Conservation (phyloP, 2,329 filamentous ascomycete species). For the Sporothrix brasiliensis region DNA sequence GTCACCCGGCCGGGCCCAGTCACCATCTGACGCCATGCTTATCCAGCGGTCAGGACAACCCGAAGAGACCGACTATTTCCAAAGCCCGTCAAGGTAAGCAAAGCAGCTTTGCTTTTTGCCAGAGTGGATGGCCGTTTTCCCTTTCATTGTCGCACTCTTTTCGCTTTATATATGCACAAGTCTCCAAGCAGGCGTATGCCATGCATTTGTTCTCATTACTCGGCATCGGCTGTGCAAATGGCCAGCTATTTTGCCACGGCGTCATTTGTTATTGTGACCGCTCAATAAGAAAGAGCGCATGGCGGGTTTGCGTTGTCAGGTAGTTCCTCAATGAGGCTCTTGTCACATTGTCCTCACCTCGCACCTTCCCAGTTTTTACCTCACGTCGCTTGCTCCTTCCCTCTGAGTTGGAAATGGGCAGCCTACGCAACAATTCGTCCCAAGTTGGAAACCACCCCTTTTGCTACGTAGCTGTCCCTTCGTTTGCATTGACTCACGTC, state of each 20-base stretch:
- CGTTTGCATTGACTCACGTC: slow-evolving; percentile 21
- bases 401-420: slow-evolving; percentile 1
- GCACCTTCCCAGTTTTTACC: background rate
- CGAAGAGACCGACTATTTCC: background rate
- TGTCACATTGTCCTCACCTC: slow-evolving; percentile 15
- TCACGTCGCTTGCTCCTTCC: slow-evolving; percentile 9
- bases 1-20: slow-evolving; percentile 29
- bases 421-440: slow-evolving; percentile 26
- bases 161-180: background rate
- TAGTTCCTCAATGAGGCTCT: slow-evolving; percentile 1
- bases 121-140: background rate
- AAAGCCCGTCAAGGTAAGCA: slow-evolving; percentile 12
- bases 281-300: background rate
- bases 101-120: background rate
- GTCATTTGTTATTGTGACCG: background rate
- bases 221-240: background rate
- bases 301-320: background rate
- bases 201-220: background rate
- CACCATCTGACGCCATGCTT: slow-evolving; percentile 36
- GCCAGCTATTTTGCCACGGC: background rate
- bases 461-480: slow-evolving; percentile 6
- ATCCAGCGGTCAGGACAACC: slow-evolving; percentile 15
- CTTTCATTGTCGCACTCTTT: background rate
- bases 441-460: slow-evolving; percentile 6
- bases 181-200: too few species aligned